Evolutionary conservation across 345 rosid genomes (phyloP).

Genomic region (Isatis tinctoria): DNA sequence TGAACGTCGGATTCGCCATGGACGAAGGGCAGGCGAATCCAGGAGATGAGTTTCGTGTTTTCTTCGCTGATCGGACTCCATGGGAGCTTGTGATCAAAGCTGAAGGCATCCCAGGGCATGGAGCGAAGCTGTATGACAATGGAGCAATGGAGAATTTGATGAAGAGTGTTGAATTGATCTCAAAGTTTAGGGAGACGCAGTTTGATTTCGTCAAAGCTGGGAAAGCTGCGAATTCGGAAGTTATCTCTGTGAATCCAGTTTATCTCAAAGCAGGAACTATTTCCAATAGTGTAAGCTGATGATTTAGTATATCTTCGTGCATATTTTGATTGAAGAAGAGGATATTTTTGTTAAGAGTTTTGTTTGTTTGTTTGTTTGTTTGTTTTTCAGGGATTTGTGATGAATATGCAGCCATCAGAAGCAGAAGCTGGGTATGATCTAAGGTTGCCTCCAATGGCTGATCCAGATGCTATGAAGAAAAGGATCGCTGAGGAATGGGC

Average conservation of each 20-base stretch:
- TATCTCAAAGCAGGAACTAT: slow-evolving; percentile 78
- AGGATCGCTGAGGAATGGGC: slow-evolving; percentile 90
- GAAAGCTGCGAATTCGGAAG: slow-evolving; percentile 56
- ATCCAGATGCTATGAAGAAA: slow-evolving; percentile 54
- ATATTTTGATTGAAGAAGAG: neutral
- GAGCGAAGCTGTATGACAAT: slow-evolving; percentile 73
- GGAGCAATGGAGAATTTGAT: slow-evolving; percentile 87
- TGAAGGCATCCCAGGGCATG: slow-evolving; percentile 71
- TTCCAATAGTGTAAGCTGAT: slow-evolving; percentile 50
- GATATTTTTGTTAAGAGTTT: neutral
- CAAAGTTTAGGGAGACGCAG: slow-evolving; percentile 64
- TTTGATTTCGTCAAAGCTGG: slow-evolving; percentile 81
- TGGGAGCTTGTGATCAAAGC: slow-evolving; percentile 59
- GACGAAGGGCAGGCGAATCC: slow-evolving; percentile 90
- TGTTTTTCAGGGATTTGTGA: slow-evolving; percentile 63
- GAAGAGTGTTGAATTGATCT: slow-evolving; percentile 69
- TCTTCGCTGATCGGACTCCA: slow-evolving; percentile 70
- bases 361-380: neutral
- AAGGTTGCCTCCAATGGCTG: slow-evolving; percentile 75
- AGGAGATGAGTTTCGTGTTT: slow-evolving; percentile 60
- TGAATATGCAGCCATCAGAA: slow-evolving; percentile 93
- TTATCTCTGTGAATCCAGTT: slow-evolving; percentile 84
- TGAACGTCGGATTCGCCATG: slow-evolving; percentile 75
- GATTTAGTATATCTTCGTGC: neutral
- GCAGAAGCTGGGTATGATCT: slow-evolving; percentile 92